Evolutionary conservation across 2,329 filamentous ascomycete genomes (phyloP).

Genomic region (Metarhizium robertsii): DNA sequence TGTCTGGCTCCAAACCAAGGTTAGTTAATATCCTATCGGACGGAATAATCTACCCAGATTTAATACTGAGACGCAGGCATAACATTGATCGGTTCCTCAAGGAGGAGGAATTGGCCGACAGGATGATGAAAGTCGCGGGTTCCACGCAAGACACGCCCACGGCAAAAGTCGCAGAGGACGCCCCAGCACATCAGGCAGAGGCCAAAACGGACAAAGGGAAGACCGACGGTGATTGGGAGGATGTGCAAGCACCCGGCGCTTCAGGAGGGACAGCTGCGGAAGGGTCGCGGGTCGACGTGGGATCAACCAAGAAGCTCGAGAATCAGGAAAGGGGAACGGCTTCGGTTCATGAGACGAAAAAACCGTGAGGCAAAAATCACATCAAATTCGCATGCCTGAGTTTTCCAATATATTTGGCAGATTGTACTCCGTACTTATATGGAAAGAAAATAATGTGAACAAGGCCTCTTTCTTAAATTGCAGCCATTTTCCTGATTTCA

Average conservation of each 20-base stretch:
- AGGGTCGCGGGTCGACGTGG: neutral
- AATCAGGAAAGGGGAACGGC: neutral
- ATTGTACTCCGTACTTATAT: neutral
- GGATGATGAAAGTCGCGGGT: neutral
- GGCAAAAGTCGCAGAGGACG: neutral
- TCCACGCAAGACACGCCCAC: neutral
- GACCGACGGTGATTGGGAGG: neutral
- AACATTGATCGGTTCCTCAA: neutral
- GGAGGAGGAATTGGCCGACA: neutral
- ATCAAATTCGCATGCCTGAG: neutral
- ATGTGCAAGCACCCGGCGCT: neutral
- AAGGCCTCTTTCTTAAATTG: neutral
- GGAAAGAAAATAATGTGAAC: neutral
- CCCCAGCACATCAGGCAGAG: neutral
- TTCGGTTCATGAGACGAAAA: neutral
- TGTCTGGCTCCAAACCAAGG: neutral
- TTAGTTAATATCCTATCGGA: neutral
- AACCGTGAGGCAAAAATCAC: neutral
- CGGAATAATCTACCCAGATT: neutral
- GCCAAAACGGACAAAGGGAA: neutral
- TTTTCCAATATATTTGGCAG: neutral
- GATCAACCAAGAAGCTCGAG: neutral
- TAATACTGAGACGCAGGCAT: neutral
- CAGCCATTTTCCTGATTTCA: neutral
- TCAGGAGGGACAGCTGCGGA: neutral